phyloP scores from a whole-genome alignment of 176 grass and related monocot species.

The Alopecurus myosuroides region DNA sequence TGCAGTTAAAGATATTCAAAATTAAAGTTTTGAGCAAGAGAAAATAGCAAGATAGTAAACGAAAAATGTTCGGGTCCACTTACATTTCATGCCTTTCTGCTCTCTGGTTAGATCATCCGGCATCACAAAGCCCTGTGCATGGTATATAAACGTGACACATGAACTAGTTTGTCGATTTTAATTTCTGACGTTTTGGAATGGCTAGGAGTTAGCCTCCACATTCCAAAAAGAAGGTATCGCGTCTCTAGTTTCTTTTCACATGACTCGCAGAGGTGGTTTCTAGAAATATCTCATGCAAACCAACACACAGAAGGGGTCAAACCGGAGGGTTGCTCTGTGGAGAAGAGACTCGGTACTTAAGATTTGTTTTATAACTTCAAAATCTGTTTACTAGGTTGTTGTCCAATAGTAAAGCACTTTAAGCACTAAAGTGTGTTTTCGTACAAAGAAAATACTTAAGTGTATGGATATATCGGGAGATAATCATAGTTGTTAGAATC shows the following conservation, averaged over 20 bases:
- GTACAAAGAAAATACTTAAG: too few relatives aligned
- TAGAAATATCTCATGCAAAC: too few relatives aligned
- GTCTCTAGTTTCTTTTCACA: neutral
- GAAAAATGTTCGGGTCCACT: conserved; percentile 27
- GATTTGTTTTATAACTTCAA: too few relatives aligned
- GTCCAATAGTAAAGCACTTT: too few relatives aligned
- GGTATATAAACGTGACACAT: neutral
- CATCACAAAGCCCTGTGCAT: conserved; percentile 21
- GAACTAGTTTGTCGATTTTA: neutral
- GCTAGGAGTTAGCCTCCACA: neutral
- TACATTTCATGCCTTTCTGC: conserved; percentile 38
- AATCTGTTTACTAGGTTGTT: too few relatives aligned
- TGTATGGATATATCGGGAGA: too few relatives aligned
- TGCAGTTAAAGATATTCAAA: conserved; percentile 19
- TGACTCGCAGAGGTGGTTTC: too few relatives aligned
- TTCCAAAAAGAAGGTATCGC: neutral
- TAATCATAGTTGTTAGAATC: too few relatives aligned
- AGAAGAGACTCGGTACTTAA: too few relatives aligned
- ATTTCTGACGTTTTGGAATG: neutral
- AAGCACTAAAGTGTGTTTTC: too few relatives aligned
- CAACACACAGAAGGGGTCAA: too few relatives aligned
- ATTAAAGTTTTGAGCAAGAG: neutral
- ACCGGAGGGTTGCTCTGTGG: too few relatives aligned
- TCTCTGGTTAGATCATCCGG: neutral
- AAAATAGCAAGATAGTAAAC: neutral